Base-by-base conservation (phyloP, 2,329 filamentous ascomycete genomes). In the Exophiala sp. region DNA sequence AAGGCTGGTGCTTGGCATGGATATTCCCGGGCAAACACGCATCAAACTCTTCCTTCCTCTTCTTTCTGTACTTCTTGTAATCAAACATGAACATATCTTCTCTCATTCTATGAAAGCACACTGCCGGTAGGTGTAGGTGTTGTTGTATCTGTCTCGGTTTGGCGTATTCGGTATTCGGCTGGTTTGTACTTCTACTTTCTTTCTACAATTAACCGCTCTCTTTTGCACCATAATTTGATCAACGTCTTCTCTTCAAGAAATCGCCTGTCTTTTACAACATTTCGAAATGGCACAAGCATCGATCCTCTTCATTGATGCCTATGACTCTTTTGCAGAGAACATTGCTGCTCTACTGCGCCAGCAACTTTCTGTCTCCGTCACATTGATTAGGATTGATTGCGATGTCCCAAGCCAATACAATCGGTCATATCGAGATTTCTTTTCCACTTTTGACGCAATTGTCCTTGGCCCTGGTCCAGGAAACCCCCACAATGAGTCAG, bases 251-350 rank as follows among this genome's bases (percentile, higher is more conserved):
- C 24, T 8, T 29, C 24, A 3, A 29, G 7, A 5, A 29, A 8
- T 29, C 3, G 7, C 4, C 7, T 8, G 2, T 29, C 20, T 11
- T 20, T 42, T 7, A 14, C 9, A 1, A 14, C 21, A 24, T 12
- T 35, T 41, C 44, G 24, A 57, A 52, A 50, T 47, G 35, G 12
- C 44, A 14, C 41, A 47, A 34, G 39, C 34, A 21, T 54, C 57
- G 10, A 42, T 97, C 58, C 82, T 97, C 59, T 96, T 95, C 72
- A 79, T 99, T 62, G 94, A 97, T 70, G 91, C 92, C 58, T 95
- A 95, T 72, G 94, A 99, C 75, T 96, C 91, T 39, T 99, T 96
- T 72, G 89, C 91, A 51, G 91, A 95, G 73, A 97, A 96, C 73
- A 94, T 97, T 65, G 84, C 95, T 49, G 85, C 88, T 5, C 81